These are phyloP conservation scores for Solanum hybrid DNA, from an alignment of 305 asterid species.

Conservation along the genomic window DNA sequence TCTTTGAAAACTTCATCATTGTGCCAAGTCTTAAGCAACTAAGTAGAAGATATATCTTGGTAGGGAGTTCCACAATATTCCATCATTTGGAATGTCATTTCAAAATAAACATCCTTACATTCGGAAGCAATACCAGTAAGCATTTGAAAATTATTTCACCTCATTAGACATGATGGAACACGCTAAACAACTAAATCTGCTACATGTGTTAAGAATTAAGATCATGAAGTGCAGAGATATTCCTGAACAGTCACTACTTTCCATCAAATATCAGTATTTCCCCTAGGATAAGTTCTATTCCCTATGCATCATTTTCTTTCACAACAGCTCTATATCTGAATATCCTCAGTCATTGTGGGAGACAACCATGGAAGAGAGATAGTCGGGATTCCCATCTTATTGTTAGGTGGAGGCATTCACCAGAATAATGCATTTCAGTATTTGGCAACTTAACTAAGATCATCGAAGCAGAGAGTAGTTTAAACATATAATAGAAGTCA, in stretches of 20 bases:
- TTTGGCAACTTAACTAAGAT: not conserved
- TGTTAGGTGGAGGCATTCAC: not conserved
- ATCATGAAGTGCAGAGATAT: not conserved
- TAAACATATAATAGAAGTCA: slow-evolving; percentile 2
- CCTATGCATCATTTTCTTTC: not conserved
- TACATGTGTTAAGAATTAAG: not conserved
- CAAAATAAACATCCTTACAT: not conserved
- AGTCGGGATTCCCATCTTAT: not conserved
- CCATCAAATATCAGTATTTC: not conserved
- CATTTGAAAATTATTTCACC: not conserved
- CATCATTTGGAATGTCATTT: not conserved
- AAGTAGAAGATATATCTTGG: not conserved
- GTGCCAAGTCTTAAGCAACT: not conserved
- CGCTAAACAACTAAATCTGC: not conserved
- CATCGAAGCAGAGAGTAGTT: not conserved
- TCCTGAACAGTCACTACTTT: not conserved
- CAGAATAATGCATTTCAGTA: not conserved
- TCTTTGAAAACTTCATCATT: not conserved
- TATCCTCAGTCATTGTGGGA: not conserved
- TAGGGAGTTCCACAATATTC: not conserved
- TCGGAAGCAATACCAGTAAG: not conserved
- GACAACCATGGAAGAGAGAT: not conserved
- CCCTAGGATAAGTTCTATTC: not conserved
- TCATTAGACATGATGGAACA: not conserved
- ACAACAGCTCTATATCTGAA: not conserved